These are phyloP conservation scores for Effrenium voratum DNA, from an alignment of 73 alveolate genomes.

Conservation along the genomic window DNA sequence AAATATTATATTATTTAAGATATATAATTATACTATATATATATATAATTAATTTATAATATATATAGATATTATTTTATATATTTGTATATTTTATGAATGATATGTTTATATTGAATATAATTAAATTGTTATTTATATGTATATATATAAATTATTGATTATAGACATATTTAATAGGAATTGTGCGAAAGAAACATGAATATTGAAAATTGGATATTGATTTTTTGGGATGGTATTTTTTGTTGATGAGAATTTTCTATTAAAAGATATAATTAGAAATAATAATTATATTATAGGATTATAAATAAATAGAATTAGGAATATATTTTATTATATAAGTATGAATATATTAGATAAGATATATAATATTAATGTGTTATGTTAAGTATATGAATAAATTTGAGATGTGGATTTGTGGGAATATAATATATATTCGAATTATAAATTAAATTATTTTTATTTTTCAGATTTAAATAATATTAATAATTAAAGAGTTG, in stretches of 20 bases:
- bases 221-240: too few relatives aligned
- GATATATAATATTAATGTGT: background rate
- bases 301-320: too few relatives aligned
- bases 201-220: too few relatives aligned
- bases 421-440: background rate
- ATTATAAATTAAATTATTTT: background rate
- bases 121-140: background rate
- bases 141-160: background rate
- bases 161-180: background rate
- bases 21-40: background rate
- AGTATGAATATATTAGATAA: too few relatives aligned
- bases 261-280: too few relatives aligned
- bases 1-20: background rate
- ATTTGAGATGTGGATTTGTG: too few relatives aligned
- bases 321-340: too few relatives aligned
- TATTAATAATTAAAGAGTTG: background rate
- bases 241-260: too few relatives aligned
- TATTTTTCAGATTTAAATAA: background rate
- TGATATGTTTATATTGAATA: background rate
- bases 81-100: background rate
- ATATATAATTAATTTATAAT: background rate
- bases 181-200: too few relatives aligned
- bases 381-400: too few relatives aligned
- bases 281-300: too few relatives aligned
- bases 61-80: background rate